phyloP scores from a whole-genome alignment of 2,329 filamentous ascomycete species.

The Exophiala bonariae region DNA sequence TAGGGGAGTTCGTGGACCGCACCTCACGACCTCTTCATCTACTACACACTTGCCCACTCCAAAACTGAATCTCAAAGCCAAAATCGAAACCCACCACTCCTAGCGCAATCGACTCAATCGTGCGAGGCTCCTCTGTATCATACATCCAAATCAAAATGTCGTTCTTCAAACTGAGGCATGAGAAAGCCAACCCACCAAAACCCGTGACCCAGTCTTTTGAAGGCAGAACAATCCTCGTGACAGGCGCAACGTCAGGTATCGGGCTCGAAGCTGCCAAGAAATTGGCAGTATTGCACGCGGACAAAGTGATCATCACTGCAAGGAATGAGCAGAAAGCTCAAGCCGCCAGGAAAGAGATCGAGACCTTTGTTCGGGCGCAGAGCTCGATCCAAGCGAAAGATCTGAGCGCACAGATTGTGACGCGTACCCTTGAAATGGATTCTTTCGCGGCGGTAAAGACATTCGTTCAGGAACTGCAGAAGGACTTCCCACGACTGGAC shows the following conservation, averaged over 20 bases:
- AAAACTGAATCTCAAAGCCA: no score
- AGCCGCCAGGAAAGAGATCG: conserved; percentile 41
- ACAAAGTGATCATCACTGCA: conserved; percentile 47
- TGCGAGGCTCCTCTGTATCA: no score
- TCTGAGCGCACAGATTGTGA: conserved; percentile 37
- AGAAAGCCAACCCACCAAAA: conserved; percentile 18
- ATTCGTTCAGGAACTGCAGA: conserved; percentile 38
- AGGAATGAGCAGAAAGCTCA: conserved; percentile 46
- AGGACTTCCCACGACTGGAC: conserved; percentile 42
- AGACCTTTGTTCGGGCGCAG: conserved; percentile 14
- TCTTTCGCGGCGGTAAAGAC: conserved; percentile 45
- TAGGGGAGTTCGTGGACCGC: no score
- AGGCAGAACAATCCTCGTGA: conserved; percentile 50
- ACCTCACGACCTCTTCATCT: no score
- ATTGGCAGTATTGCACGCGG: conserved; percentile 43
- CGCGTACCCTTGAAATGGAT: conserved; percentile 49
- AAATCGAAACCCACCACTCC: no score
- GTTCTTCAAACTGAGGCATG: conserved; percentile 7
- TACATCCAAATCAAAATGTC: no score
- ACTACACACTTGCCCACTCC: no score
- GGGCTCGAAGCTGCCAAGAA: conserved; percentile 53
- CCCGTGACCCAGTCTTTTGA: conserved; percentile 42
- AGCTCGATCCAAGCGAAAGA: conserved; percentile 26
- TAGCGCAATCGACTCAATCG: no score
- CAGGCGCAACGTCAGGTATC: conserved; percentile 53